Base-by-base conservation (phyloP, 75 land plant genomes). In the Isoetes taiwanensis region DNA sequence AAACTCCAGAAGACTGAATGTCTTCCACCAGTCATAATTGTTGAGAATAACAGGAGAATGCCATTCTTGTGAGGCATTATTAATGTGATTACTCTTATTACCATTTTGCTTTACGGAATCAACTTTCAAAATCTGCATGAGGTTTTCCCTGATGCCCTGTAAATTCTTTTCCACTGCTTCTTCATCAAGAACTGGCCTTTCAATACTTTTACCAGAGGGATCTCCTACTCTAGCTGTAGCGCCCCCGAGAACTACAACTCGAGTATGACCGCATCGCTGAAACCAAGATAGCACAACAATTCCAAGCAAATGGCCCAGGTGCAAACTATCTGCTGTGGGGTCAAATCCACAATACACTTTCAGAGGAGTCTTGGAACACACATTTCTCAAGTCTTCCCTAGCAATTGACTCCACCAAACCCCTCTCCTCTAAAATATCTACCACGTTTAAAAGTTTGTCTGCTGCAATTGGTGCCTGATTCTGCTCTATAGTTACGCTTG, bases 21-120 rank as follows among this genome's bases (percentile, higher is more conserved):
- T 80, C 65, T 84, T 88, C 99, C 99, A 88, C 99, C 99, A 93
- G 35, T 88, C 96, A 61, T 79, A 93, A 63, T 93, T 93, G 43
- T 93, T 78, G 63, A 93, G 37, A 29, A 93, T 52, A 3, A 48
- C 28, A 59, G 80, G 66, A 17, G 66, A 32, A 52, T 67, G 58
- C 8, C 10, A 19, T 56, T 56, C 17, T n/a, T n/a, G 28, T 2
- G 54, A 9, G 3, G 24, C 11, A 12, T 3, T 43, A 20, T 43
- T 5, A 3, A 3, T 12, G 5, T 5, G 2, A 20, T 20, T 20
- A 2, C 48, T 12, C 48, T 43, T 20, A 43, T 43, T 20, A 4
- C 24, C 11, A 20, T 43, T 3, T 12, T 12, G 24, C 48, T n/a
- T n/a, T n/a, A n/a, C n/a, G n/a, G n/a, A n/a, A n/a, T 28, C 43